These are phyloP conservation scores for Salix purpurea DNA, from an alignment of 345 rosid genomes.

Conservation along the genomic window DNA sequence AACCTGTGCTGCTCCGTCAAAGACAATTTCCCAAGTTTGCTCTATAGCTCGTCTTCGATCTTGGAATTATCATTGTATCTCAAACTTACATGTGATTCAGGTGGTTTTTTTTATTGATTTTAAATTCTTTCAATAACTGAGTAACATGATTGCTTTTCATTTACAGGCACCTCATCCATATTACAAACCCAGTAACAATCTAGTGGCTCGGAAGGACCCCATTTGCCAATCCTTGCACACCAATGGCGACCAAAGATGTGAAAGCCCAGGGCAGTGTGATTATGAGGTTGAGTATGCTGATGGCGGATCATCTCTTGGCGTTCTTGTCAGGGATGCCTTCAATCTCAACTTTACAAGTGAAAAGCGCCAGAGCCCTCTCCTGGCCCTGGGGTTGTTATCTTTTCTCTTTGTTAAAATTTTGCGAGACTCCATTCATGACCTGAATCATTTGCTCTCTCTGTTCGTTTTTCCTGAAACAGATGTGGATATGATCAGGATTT, in stretches of 20 bases:
- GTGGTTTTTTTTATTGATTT: not conserved
- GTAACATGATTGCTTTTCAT: not conserved
- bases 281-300: constrained; percentile 90
- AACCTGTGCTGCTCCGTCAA: not conserved
- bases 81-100: not conserved
- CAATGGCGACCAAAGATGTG: constrained; percentile 46
- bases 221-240: constrained; percentile 67
- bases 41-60: not conserved
- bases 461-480: constrained; percentile 27
- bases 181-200: constrained; percentile 64
- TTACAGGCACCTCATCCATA: constrained; percentile 87
- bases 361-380: constrained; percentile 47
- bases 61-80: not conserved
- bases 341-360: constrained; percentile 60
- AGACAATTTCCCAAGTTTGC: not conserved
- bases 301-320: constrained; percentile 90
- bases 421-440: not conserved
- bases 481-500: constrained; percentile 87
- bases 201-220: constrained; percentile 66
- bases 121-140: not conserved
- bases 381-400: constrained; percentile 65
- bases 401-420: not conserved
- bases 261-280: constrained; percentile 69
- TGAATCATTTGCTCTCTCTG: not conserved
- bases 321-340: constrained; percentile 72